Base-by-base conservation (phyloP, 2,329 filamentous ascomycete genomes). In the Paramyrothecium roridum region DNA sequence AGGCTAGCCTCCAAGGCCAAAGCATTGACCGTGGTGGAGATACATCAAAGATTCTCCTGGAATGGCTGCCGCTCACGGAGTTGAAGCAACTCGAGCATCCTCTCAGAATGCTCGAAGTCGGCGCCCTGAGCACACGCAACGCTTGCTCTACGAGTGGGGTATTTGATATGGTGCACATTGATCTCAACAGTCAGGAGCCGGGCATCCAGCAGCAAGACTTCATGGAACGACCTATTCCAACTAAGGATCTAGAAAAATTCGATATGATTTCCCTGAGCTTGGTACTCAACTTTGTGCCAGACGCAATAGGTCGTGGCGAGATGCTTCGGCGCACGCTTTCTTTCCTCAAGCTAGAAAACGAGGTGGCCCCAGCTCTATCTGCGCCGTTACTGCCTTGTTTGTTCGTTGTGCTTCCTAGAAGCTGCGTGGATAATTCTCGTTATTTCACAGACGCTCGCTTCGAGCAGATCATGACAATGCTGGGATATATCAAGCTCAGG, bases 281-380 rank as follows among this genome's bases (percentile, higher is more conserved):
- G 53, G 95, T 99, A 6, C 79, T 99, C 59, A 99, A 99, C 71
- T 99, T 92, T 67, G 93, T 98, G 3, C 90, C 93, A 0, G 87
- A 93, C 62, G 82, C 91, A 3, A 74, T 75, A 33, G 82, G 80
- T 4, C 83, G 93, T 63, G 95, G 95, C 2, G 83, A 90, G 56
- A 99, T 99, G 95, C 81, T 99, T 53, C 79, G 82, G 52, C 84
- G 90, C 45, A 92, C 88, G 34, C 79, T 88, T 16, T 73, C 82
- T 20, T 96, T 96, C 66, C 75, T 96, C 48, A 82, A 73, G 48
- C 40, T 59, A 46, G 59, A 63, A 26, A 43, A 52, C 26, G 26
- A 30, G 56, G 57, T 11, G 34, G 19, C 7, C 22, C 54, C 56
- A 21, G 57, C 60, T 43, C 57, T 68, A 37, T 55, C 63, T 20